phyloP scores from a whole-genome alignment of 2,329 filamentous ascomycete species.

The Diaporthe helianthi region DNA sequence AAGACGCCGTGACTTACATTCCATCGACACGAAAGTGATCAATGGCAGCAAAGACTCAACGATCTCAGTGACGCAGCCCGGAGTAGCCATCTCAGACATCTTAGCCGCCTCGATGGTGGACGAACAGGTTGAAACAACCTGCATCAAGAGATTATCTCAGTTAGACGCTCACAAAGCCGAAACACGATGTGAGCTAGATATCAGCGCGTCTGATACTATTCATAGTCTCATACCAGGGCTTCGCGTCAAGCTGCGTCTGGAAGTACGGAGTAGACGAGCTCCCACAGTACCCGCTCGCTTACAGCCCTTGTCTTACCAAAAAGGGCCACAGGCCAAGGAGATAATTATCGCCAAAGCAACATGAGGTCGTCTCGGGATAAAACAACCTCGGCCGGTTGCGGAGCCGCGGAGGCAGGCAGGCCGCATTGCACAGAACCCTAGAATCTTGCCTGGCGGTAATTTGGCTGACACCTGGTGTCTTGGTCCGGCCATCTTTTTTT shows the following conservation, averaged over 20 bases:
- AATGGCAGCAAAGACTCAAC: background rate
- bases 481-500: background rate
- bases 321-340: background rate
- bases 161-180: background rate
- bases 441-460: constrained; percentile 13
- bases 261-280: background rate
- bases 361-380: background rate
- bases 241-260: constrained; percentile 21
- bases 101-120: background rate
- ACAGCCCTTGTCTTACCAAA: background rate
- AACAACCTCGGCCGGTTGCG: background rate
- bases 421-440: background rate
- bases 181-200: background rate
- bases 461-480: constrained; percentile 19
- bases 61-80: too few species aligned
- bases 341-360: background rate
- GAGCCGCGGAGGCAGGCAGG: background rate
- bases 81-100: background rate
- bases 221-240: constrained; percentile 8
- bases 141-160: background rate
- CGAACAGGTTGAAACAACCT: background rate
- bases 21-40: background rate
- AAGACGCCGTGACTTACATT: background rate
- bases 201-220: background rate
- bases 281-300: constrained; percentile 19